phyloP scores from a whole-genome alignment of 805 yeast genomes.

The Candida railenensis region DNA sequence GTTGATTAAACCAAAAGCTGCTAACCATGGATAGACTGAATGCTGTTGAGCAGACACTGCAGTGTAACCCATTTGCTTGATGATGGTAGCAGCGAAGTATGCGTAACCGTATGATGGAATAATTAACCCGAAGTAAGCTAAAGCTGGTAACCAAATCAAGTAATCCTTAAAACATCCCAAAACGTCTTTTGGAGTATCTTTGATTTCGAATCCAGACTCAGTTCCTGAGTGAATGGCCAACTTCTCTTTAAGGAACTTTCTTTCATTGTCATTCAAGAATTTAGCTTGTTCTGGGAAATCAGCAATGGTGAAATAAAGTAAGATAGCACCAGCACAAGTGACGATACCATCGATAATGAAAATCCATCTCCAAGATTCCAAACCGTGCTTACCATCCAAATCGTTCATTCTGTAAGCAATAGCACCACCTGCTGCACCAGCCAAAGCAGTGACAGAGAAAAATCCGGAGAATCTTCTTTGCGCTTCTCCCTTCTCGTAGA shows the following conservation, averaged over 20 bases:
- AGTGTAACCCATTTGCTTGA: slow-evolving; percentile 59
- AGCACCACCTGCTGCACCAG: slow-evolving; percentile 79
- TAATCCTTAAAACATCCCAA: slow-evolving; percentile 56
- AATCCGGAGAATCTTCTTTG: slow-evolving; percentile 69
- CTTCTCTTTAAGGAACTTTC: slow-evolving; percentile 56
- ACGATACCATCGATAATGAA: slow-evolving; percentile 48
- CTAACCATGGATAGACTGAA: slow-evolving; percentile 84
- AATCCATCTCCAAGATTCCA: slow-evolving; percentile 50
- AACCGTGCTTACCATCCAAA: slow-evolving; percentile 45
- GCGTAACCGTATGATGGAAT: slow-evolving; percentile 79
- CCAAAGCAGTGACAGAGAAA: slow-evolving; percentile 68
- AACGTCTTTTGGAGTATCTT: slow-evolving; percentile 47
- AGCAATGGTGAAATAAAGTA: slow-evolving; percentile 51
- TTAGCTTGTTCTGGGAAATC: slow-evolving; percentile 73
- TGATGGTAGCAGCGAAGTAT: slow-evolving; percentile 68
- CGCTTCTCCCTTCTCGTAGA: slow-evolving; percentile 63
- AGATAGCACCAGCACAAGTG: slow-evolving; percentile 32
- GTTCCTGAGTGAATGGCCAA: slow-evolving; percentile 47
- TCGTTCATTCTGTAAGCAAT: slow-evolving; percentile 64
- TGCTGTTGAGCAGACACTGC: slow-evolving; percentile 74
- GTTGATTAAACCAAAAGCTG: slow-evolving; percentile 68
- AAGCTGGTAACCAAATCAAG: slow-evolving; percentile 54
- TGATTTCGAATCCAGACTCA: slow-evolving; percentile 49
- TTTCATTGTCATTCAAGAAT: slow-evolving; percentile 50
- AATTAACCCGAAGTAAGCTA: slow-evolving; percentile 62